phyloP scores from a whole-genome alignment of 768 basidiomycete species.

The Saitozyma podzolica region DNA sequence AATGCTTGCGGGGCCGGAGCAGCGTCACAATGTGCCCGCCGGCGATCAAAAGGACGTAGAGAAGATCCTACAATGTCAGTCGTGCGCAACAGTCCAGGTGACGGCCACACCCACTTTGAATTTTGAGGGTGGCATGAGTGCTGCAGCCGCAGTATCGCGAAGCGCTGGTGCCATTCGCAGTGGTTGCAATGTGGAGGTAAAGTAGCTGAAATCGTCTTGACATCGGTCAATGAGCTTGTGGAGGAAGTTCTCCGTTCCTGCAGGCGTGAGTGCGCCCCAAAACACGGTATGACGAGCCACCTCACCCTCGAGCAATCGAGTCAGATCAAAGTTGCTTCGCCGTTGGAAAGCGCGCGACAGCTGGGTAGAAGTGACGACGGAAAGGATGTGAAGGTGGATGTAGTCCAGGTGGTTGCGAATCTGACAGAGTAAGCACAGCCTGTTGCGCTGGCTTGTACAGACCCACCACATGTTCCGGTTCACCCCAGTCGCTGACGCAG shows the following conservation, averaged over 20 bases:
- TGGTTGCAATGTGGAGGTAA: conserved; percentile 76
- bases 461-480: conserved; percentile 91
- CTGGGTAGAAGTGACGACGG: conserved; percentile 81
- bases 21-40: conserved; percentile 77
- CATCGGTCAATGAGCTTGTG: conserved; percentile 68
- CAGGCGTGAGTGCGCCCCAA: background rate
- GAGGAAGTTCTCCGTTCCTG: conserved; percentile 81
- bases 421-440: conserved; percentile 56
- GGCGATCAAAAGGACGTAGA: conserved; percentile 86
- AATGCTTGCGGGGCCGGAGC: conserved; percentile 85
- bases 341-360: conserved; percentile 81
- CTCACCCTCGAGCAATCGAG: conserved; percentile 53
- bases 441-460: background rate
- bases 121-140: conserved; percentile 75
- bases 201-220: conserved; percentile 78
- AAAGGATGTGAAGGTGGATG: conserved; percentile 87
- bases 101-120: conserved; percentile 62
- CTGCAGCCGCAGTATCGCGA: conserved; percentile 73
- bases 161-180: conserved; percentile 69
- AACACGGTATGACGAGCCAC: background rate
- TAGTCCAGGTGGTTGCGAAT: conserved; percentile 91
- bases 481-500: conserved; percentile 87
- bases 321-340: conserved; percentile 85
- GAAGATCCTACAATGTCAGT: conserved; percentile 65
- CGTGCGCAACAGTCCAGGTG: background rate